A percentile compares a stretch with the other conserved stretches of the same genome.
Conservation (phyloP, 129 eudicot species). For the Daucus carota region DNA sequence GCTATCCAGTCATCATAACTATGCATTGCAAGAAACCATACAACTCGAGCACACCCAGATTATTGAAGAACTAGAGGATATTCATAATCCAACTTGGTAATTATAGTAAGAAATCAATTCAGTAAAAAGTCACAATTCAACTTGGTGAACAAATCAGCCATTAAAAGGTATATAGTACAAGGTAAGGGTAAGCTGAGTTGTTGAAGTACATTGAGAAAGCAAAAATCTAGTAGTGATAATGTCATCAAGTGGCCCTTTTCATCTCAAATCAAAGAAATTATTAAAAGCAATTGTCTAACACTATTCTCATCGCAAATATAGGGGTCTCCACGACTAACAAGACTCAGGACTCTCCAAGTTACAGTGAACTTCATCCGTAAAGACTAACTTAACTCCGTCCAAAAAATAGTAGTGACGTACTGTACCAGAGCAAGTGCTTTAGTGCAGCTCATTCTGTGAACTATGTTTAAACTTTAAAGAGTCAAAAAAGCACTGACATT, state of each 20-base stretch:
- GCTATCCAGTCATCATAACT: not conserved
- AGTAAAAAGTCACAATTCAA: not conserved
- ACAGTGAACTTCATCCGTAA: not conserved
- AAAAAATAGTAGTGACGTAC: not conserved
- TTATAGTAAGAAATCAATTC: not conserved
- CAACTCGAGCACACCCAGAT: not conserved
- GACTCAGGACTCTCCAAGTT: not conserved
- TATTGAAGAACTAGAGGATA: not conserved
- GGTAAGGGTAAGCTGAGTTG: not conserved
- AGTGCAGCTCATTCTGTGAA: not conserved
- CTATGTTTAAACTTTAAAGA: not conserved
- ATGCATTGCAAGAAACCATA: not conserved
- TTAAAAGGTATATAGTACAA: not conserved
- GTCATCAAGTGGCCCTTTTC: not conserved
- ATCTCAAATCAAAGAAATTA: not conserved
- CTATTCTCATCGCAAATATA: not conserved
- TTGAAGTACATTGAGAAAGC: not conserved
- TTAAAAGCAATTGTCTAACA: not conserved
- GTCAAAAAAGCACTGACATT: too few relatives aligned
- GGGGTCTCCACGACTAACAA: not conserved
- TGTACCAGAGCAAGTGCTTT: not conserved
- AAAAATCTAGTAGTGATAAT: not conserved
- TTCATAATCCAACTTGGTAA: not conserved
- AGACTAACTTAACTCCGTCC: not conserved
- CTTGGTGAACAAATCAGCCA: not conserved